Evolutionary conservation across 768 basidiomycete genomes (phyloP), one percentile per base, ranked within the genome.

Genomic region (Mycena galericulata): DNA sequence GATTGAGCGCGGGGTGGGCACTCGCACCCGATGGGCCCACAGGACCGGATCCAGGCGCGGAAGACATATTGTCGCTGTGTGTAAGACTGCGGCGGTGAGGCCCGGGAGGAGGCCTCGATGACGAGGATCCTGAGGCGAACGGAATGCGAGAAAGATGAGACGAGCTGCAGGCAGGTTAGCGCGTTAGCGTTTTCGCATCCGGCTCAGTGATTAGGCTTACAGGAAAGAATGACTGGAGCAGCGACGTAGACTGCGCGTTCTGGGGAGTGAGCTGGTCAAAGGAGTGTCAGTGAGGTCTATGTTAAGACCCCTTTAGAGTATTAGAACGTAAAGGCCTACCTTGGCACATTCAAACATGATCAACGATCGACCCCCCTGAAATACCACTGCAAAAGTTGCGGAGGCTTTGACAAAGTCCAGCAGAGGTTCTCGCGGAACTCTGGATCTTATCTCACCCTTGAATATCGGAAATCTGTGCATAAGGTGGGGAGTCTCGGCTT

Each of bases 131-230:
- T 26, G 51, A 24, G 53, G 59, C 59, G 53, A 67, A 59, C 46
- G 38, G 46, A 47, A 40, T 60, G 62, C 56, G 58, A 47, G 24
- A 65, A 56, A 34, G 57, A 69, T 45, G 10, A 45, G 18, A 17
- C 27, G 41, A 53, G n/a, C 68, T 65, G 36, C 14, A 38, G 43
- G 50, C 18, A 36, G 30, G 27, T 32, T 41, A 57, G 54, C 30
- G 26, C 9, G 51, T 51, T 20, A 43, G 50, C 36, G 2, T 49
- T 43, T 46, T 53, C 26, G 60, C 26, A 41, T 63, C 12, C 43
- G 45, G 50, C 45, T 45, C 22, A 64, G n/a, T 22, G n/a, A 55
- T 36, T 34, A 24, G 36, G 4, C 55, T 12, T 47, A 63, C 62
- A 20, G 51, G 34, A 58, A 45, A 2, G 51, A 64, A 40, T 27